Percentiles rank a stretch among this genome's conserved stretches.
These are phyloP conservation scores for Aegilops umbellulata DNA, from an alignment of 176 grass and related monocot species.

Conservation along the genomic window DNA sequence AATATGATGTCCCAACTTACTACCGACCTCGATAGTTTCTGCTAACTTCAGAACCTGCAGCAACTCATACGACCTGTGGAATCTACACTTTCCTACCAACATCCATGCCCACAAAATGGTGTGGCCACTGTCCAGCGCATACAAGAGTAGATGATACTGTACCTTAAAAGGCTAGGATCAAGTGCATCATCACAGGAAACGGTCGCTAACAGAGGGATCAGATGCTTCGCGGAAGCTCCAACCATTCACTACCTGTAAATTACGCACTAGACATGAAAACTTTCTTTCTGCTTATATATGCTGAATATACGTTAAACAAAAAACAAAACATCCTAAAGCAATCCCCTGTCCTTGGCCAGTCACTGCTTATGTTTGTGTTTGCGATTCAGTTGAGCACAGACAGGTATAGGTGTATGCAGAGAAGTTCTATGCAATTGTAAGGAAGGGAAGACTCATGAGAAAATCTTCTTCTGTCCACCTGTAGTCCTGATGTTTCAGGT, in stretches of 20 bases:
- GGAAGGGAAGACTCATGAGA: slow-evolving; percentile 83
- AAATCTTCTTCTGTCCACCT: slow-evolving; percentile 65
- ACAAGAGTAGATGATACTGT: not conserved
- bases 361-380: too few species aligned
- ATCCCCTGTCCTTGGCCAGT: too few species aligned
- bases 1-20: not conserved
- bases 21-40: not conserved
- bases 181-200: not conserved
- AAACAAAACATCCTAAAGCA: too few species aligned
- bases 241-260: too few species aligned
- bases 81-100: not conserved
- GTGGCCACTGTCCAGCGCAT: not conserved
- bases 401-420: not conserved
- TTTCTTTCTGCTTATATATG: too few species aligned
- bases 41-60: not conserved
- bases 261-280: too few species aligned
- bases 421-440: slow-evolving; percentile 81
- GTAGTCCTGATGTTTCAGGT: slow-evolving; percentile 86
- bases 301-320: too few species aligned
- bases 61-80: too few species aligned
- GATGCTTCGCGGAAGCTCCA: not conserved
- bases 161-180: not conserved
- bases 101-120: not conserved
- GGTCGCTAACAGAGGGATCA: slow-evolving; percentile 4
- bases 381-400: too few species aligned